Evolutionary conservation across 805 yeast genomes (phyloP).

Genomic region (Hanseniaspora occidentalis): DNA sequence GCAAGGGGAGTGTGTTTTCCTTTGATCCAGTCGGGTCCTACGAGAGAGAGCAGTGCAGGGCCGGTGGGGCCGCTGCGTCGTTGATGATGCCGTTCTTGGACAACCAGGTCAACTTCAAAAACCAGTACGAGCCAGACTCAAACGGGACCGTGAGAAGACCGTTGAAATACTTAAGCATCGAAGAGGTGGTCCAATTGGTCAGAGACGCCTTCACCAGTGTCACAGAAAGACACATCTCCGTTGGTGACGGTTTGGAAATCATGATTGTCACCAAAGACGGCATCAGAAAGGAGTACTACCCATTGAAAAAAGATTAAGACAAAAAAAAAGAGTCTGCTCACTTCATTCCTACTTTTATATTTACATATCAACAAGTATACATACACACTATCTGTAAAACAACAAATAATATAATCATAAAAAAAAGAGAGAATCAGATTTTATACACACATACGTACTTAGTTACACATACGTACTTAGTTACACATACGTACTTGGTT

Average conservation of each 20-base stretch:
- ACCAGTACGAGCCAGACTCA: slow-evolving; percentile 74
- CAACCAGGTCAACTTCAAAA: slow-evolving; percentile 91
- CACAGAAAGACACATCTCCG: slow-evolving; percentile 96
- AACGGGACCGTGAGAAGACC: slow-evolving; percentile 54
- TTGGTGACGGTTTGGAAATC: slow-evolving; percentile 92
- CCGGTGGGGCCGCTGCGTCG: slow-evolving; percentile 95
- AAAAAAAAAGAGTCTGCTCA: not conserved
- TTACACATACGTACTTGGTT: slow-evolving; percentile 6
- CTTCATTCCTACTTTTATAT: slow-evolving; percentile 1
- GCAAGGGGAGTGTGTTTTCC: slow-evolving; percentile 89
- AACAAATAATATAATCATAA: no score
- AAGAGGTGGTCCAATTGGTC: slow-evolving; percentile 78
- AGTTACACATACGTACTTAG: not conserved
- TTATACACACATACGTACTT: slow-evolving; percentile 2
- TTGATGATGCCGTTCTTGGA: slow-evolving; percentile 96
- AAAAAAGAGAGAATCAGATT: no score
- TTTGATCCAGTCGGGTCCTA: slow-evolving; percentile 97
- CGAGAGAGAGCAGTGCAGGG: slow-evolving; percentile 94
- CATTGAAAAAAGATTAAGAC: slow-evolving; percentile 70
- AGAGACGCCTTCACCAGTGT: slow-evolving; percentile 93
- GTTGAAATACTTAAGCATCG: slow-evolving; percentile 54
- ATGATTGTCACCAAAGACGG: slow-evolving; percentile 90
- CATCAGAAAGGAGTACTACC: slow-evolving; percentile 67
- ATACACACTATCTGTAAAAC: no score
- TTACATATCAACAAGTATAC: no score